A percentile compares a stretch with the other conserved stretches of the same genome.
phyloP scores from a whole-genome alignment of 805 yeast genomes.

The Wickerhamiella allomyrinae region DNA sequence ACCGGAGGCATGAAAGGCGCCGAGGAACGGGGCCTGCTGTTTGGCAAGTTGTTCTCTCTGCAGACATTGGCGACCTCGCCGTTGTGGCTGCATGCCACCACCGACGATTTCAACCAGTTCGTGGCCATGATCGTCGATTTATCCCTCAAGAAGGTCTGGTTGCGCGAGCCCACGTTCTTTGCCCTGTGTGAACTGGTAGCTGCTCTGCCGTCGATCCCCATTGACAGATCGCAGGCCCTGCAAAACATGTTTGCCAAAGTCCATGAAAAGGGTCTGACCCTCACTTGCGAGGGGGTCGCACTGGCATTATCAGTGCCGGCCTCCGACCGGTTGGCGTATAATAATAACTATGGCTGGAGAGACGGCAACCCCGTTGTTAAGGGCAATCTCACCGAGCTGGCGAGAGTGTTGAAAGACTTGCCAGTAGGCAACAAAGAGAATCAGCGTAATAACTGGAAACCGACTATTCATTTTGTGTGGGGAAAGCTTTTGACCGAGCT shows the following conservation, averaged over 20 bases:
- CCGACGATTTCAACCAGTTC: conserved; percentile 29
- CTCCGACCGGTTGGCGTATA: conserved; percentile 9
- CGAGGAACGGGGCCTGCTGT: conserved; percentile 63
- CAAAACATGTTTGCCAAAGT: conserved; percentile 29
- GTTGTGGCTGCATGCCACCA: conserved; percentile 20
- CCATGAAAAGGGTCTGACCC: conserved; percentile 39
- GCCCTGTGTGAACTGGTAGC: conserved; percentile 47
- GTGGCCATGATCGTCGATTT: conserved; percentile 39
- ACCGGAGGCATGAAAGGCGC: conserved; percentile 49
- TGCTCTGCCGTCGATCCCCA: conserved; percentile 1
- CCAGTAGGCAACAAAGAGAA: conserved; percentile 25
- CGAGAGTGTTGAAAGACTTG: conserved; percentile 40
- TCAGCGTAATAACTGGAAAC: conserved; percentile 13
- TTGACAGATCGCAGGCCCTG: conserved; percentile 9
- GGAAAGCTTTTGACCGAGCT: conserved; percentile 32
- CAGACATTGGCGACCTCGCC: conserved; percentile 55
- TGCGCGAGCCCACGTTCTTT: conserved; percentile 65
- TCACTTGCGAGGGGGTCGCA: conserved; percentile 71
- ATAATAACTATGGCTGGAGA: conserved; percentile 39
- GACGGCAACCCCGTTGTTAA: conserved; percentile 57
- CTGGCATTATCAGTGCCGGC: conserved; percentile 43
- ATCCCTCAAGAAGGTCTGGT: conserved; percentile 61
- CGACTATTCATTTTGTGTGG: conserved; percentile 22
- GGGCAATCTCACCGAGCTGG: conserved; percentile 47
- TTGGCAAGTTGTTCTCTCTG: conserved; percentile 76